phyloP scores from a whole-genome alignment of 2,329 filamentous ascomycete species.

The Penicillium concentricum region DNA sequence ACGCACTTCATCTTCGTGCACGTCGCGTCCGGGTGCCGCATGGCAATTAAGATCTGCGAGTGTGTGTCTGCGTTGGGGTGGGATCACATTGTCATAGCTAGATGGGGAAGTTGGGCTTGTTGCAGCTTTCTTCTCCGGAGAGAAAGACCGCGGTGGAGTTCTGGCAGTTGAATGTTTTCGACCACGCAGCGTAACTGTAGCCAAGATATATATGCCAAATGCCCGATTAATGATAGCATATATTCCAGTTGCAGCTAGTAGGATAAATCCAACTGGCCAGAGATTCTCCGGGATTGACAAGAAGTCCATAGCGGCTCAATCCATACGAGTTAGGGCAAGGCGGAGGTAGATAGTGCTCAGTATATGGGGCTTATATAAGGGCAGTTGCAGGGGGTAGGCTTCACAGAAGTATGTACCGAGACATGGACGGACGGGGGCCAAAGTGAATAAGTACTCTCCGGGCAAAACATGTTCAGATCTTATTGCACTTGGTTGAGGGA shows the following conservation, averaged over 20 bases:
- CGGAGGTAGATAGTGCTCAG: not conserved
- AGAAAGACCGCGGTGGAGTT: slow-evolving; percentile 55
- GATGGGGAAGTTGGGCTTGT: slow-evolving; percentile 28
- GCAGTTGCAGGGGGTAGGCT: not conserved
- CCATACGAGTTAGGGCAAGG: slow-evolving; percentile 8
- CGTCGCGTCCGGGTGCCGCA: slow-evolving; percentile 21
- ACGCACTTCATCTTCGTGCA: slow-evolving; percentile 34
- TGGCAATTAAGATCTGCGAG: slow-evolving; percentile 36
- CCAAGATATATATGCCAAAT: slow-evolving; percentile 42
- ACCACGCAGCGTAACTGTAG: slow-evolving; percentile 39
- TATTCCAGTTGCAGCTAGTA: slow-evolving; percentile 23
- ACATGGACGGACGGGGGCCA: not conserved
- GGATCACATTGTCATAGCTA: slow-evolving; percentile 51
- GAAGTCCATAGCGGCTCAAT: slow-evolving; percentile 19
- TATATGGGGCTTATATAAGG: not conserved
- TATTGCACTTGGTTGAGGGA: slow-evolving; percentile 7
- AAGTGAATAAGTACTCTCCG: slow-evolving; percentile 12
- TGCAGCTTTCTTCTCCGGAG: slow-evolving; percentile 47
- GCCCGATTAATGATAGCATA: slow-evolving; percentile 29
- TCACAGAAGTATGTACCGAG: not conserved
- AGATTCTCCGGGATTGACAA: slow-evolving; percentile 14
- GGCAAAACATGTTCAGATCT: not conserved
- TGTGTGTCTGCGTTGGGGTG: slow-evolving; percentile 52
- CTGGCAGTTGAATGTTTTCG: slow-evolving; percentile 48
- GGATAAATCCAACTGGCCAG: slow-evolving; percentile 25